These are phyloP conservation scores for Amanita fuliginea DNA, from an alignment of 768 basidiomycete species.

Conservation along the genomic window DNA sequence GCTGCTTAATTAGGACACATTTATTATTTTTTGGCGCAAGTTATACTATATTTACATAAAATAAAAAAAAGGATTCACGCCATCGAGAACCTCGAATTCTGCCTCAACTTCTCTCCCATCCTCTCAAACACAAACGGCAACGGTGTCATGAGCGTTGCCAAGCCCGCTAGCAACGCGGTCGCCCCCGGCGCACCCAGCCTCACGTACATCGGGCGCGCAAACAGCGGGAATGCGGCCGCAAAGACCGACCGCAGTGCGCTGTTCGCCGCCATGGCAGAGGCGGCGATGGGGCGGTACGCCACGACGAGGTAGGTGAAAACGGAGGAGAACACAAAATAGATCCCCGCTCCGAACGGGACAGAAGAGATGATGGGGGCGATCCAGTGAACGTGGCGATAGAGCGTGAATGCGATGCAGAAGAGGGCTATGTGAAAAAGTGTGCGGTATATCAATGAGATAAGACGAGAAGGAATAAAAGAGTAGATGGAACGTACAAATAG, in stretches of 20 bases:
- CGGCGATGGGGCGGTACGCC: slow-evolving; percentile 53
- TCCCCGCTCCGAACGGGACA: slow-evolving; percentile 51
- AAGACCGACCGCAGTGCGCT: slow-evolving; percentile 50
- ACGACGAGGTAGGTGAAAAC: slow-evolving; percentile 67
- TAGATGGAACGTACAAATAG: slow-evolving; percentile 39
- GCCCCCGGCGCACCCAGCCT: slow-evolving; percentile 63
- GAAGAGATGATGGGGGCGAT: slow-evolving; percentile 56
- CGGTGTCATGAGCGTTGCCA: slow-evolving; percentile 51
- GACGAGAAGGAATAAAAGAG: slow-evolving; percentile 30
- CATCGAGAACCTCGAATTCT: no score
- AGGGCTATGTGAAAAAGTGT: slow-evolving; percentile 30
- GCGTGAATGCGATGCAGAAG: slow-evolving; percentile 54
- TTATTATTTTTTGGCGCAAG: no score
- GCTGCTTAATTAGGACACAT: no score
- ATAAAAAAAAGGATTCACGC: no score
- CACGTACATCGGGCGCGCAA: slow-evolving; percentile 59
- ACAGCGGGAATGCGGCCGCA: slow-evolving; percentile 52
- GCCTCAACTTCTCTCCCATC: no score
- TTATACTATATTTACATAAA: no score
- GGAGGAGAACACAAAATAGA: slow-evolving; percentile 60
- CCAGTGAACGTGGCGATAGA: slow-evolving; percentile 41
- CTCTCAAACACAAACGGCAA: slow-evolving; percentile 33
- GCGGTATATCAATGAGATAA: slow-evolving; percentile 21
- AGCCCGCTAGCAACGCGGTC: slow-evolving; percentile 57
- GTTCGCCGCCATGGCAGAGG: slow-evolving; percentile 59